Percentiles rank a stretch among this genome's conserved stretches.
Evolutionary conservation across 345 rosid genomes (phyloP).

Genomic region (Hevea brasiliensis): DNA sequence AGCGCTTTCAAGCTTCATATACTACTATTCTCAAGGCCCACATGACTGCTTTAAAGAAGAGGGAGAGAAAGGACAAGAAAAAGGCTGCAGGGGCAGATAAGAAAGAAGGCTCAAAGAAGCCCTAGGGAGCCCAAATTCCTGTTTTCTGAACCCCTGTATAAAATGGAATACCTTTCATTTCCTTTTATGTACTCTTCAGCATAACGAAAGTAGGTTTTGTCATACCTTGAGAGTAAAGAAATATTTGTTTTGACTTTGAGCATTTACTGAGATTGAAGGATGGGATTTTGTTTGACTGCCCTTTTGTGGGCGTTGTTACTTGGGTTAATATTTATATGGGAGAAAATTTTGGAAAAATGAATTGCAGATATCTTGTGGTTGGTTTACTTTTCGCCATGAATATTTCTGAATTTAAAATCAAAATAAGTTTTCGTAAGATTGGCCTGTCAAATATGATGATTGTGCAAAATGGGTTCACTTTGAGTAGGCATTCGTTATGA

Average conservation of each 20-base stretch:
- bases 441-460: not conserved
- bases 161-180: slow-evolving; percentile 4
- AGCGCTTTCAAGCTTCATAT: slow-evolving; percentile 90
- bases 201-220: not conserved
- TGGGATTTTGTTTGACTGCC: slow-evolving; percentile 14
- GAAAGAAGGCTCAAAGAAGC: slow-evolving; percentile 39
- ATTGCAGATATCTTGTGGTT: not conserved
- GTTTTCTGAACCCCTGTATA: not conserved
- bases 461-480: not conserved
- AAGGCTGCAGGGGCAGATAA: slow-evolving; percentile 62
- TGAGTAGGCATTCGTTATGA: too few relatives aligned
- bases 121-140: slow-evolving; percentile 33
- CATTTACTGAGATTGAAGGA: slow-evolving; percentile 10
- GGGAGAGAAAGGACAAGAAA: slow-evolving; percentile 90
- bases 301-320: not conserved
- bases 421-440: not conserved
- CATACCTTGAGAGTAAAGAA: not conserved
- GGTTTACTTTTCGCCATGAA: not conserved
- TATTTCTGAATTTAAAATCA: not conserved
- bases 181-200: not conserved
- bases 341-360: not conserved
- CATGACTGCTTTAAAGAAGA: slow-evolving; percentile 86
- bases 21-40: slow-evolving; percentile 88
- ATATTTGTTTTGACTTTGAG: slow-evolving; percentile 8
- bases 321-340: not conserved